These are phyloP conservation scores for Pythium rishiriense DNA, from an alignment of 352 stramenopile genomes.

Conservation along the genomic window DNA sequence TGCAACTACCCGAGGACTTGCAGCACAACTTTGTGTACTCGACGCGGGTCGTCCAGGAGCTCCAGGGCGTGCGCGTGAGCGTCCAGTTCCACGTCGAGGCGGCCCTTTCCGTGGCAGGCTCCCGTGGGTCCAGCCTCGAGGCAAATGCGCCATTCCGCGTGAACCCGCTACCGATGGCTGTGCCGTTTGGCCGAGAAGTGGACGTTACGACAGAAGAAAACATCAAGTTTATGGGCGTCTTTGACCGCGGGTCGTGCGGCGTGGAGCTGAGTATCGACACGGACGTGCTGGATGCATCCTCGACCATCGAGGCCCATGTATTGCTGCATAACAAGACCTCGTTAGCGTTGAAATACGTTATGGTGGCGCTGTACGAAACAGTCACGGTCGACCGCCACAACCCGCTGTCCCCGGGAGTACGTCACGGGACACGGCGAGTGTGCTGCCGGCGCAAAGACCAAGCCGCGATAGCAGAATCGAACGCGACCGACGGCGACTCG, in stretches of 20 bases:
- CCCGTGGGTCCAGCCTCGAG: background rate
- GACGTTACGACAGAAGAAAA: background rate
- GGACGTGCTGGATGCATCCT: background rate
- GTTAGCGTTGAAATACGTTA: background rate
- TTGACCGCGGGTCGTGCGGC: background rate
- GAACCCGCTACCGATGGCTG: background rate
- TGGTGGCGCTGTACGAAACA: slow-evolving; percentile 1
- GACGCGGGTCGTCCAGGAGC: background rate
- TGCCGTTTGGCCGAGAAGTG: background rate
- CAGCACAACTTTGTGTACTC: slow-evolving; percentile 3
- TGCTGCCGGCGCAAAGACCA: background rate
- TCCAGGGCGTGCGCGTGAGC: slow-evolving; percentile 5
- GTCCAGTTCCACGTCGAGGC: slow-evolving; percentile 9
- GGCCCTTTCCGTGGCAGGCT: background rate
- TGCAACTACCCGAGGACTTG: background rate
- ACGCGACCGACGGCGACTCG: background rate
- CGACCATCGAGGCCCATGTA: slow-evolving; percentile 3
- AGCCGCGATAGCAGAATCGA: background rate
- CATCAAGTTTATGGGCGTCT: slow-evolving; percentile 1
- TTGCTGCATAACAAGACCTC: background rate
- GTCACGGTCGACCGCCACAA: background rate
- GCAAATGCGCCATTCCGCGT: background rate
- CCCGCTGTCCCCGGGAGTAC: background rate
- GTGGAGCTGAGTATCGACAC: slow-evolving; percentile 1
- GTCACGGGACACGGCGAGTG: background rate